Conservation (phyloP, 1,284 basidiomycete species). For the Ustanciosporium gigantosporum region DNA sequence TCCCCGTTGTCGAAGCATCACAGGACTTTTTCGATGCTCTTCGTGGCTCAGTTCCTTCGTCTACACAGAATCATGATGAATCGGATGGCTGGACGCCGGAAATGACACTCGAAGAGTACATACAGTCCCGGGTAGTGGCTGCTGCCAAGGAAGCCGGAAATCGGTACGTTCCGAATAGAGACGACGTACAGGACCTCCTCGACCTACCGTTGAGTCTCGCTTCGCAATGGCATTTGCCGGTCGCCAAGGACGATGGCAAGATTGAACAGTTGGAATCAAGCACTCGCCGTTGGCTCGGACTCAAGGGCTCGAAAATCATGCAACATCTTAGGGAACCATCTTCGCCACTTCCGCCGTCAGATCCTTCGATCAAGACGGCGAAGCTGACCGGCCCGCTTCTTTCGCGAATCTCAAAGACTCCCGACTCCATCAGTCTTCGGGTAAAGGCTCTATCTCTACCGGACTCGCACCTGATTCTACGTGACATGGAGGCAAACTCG, state of each 20-base stretch:
- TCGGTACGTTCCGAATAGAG: not conserved
- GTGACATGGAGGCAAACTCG: not conserved
- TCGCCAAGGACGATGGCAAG: not conserved
- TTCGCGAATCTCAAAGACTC: too few species aligned
- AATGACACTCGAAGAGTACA: too few species aligned
- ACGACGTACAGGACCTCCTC: not conserved
- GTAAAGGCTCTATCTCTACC: too few species aligned
- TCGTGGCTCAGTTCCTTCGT: too few species aligned
- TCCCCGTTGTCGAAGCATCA: conserved; percentile 2
- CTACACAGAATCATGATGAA: not conserved
- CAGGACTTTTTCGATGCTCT: conserved; percentile 19
- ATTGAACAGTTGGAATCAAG: not conserved
- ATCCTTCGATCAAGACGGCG: too few species aligned
- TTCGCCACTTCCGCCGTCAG: too few species aligned
- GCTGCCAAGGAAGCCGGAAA: not conserved
- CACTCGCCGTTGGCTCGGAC: not conserved
- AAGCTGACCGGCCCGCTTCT: too few species aligned
- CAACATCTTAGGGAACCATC: too few species aligned
- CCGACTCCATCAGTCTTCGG: too few species aligned
- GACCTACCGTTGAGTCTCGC: not conserved
- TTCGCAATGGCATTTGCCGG: not conserved
- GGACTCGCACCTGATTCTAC: not conserved
- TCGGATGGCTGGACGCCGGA: too few species aligned
- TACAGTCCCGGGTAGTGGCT: too few species aligned
- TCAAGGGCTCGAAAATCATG: not conserved